phyloP scores from a whole-genome alignment of 1,139 yeast species.

The Maudiozyma humilis region DNA sequence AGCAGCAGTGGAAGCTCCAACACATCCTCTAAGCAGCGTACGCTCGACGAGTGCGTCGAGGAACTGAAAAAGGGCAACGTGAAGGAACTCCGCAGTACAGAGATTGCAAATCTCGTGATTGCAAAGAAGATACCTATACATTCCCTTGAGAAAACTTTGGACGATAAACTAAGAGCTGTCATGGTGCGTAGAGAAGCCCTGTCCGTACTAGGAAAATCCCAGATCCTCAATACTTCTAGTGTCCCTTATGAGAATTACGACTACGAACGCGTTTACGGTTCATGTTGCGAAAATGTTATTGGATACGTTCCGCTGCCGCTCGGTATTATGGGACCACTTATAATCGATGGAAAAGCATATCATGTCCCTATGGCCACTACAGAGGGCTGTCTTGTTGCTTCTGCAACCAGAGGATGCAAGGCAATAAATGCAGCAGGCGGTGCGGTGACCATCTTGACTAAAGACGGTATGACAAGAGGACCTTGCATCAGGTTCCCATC shows the following conservation, averaged over 20 bases:
- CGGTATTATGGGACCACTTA: conserved; percentile 95
- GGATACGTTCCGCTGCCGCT: conserved; percentile 95
- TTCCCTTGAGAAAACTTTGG: conserved; percentile 87
- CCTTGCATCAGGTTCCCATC: conserved; percentile 91
- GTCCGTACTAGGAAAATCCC: conserved; percentile 73
- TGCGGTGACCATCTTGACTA: conserved; percentile 80
- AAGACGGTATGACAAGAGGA: conserved; percentile 98
- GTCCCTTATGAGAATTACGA: conserved; percentile 81
- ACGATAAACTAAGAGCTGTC: conserved; percentile 86
- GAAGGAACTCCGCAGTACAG: conserved; percentile 58
- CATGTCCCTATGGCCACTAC: conserved; percentile 99
- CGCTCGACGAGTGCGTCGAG: conserved; percentile 55
- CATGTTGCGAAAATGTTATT: conserved; percentile 97
- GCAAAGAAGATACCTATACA: conserved; percentile 81
- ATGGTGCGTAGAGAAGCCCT: conserved; percentile 86
- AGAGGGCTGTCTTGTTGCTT: conserved; percentile 97
- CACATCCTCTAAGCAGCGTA: conserved; percentile 22
- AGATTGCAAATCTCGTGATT: conserved; percentile 62
- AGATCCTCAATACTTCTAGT: conserved; percentile 60
- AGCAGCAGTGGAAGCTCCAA: not conserved
- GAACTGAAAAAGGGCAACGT: conserved; percentile 67
- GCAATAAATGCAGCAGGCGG: conserved; percentile 98
- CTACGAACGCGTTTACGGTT: conserved; percentile 93
- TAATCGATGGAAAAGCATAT: conserved; percentile 78
- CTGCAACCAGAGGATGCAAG: conserved; percentile 99